Percentiles rank a stretch among this genome's conserved stretches.
Conservation (phyloP, 352 stramenopile species). For the Lagenidium giganteum region DNA sequence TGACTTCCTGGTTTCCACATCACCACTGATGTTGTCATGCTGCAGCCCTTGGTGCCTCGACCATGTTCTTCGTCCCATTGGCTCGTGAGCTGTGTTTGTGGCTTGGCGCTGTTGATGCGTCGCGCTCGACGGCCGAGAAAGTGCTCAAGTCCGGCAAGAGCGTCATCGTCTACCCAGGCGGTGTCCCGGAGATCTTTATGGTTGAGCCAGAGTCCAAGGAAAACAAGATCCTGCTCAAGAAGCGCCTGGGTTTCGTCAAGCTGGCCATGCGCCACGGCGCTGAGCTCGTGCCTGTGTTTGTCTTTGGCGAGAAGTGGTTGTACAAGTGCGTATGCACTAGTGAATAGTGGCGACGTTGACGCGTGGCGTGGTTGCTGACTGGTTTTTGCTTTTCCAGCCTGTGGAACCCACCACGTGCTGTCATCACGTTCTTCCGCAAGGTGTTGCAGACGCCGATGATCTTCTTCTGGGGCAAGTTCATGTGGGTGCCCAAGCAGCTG, state of each 20-base stretch:
- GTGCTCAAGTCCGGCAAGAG: conserved; percentile 62
- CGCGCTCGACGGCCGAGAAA: conserved; percentile 64
- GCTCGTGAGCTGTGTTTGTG: conserved; percentile 63
- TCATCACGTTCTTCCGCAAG: conserved; percentile 61
- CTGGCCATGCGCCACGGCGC: conserved; percentile 71
- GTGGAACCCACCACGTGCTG: conserved; percentile 55
- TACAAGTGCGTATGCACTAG: conserved; percentile 45
- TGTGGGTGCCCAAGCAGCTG: conserved; percentile 64
- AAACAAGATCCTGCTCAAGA: conserved; percentile 70
- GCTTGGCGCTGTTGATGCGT: conserved; percentile 71
- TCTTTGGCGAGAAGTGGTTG: conserved; percentile 78
- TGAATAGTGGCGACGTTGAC: too few relatives aligned
- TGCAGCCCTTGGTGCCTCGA: conserved; percentile 49
- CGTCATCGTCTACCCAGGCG: conserved; percentile 69
- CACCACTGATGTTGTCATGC: conserved; percentile 5
- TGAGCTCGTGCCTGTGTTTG: conserved; percentile 70
- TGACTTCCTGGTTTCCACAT: too few relatives aligned
- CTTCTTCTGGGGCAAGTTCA: conserved; percentile 76
- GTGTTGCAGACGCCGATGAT: conserved; percentile 73
- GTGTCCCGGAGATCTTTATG: conserved; percentile 76
- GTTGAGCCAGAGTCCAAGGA: conserved; percentile 66
- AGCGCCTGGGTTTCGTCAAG: conserved; percentile 79
- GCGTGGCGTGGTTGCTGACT: neutral
- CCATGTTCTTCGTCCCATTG: conserved; percentile 68
- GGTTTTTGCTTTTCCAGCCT: conserved; percentile 25